Base-by-base conservation (phyloP, 1,139 yeast species). In the Zygotorulaspora mrakii region DNA sequence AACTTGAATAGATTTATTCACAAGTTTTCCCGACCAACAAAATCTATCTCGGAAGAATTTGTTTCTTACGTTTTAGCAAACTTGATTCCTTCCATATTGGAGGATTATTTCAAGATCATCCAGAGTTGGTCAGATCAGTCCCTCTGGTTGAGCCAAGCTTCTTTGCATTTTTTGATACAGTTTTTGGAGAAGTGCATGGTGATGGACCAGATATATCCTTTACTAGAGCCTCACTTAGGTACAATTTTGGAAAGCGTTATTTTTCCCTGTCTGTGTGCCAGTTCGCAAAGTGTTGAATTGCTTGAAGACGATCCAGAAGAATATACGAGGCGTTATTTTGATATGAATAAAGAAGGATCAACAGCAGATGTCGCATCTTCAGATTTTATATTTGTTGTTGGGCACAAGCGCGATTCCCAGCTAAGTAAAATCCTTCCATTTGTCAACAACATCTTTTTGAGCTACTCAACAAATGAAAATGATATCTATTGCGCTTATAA, bases 321-420 rank as follows among this genome's bases (percentile, higher is more conserved):
- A 52, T 83, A 82, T 54, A 71, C 82, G 26, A 73, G 88, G 65
- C 71, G 84, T 50, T 80, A 67, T 54, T 80, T 79, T 50, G 88
- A 81, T 56, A 69, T 79, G 43, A 79, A 77, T 54, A 79, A 84
- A 49, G 94, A 85, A 49, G 73, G 77, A 26, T 74, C 77, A 34
- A 81, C 91, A 9, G 78, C 94, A 0, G 95, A 86, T 55, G 77
- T 78, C 30, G 95, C 95, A 0, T 82, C 96, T 1, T 76, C 83
- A 37, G 83, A 82, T 61, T 85, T 87, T 51, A 65, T 89, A 35
- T 77, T 75, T 57, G 64, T 64, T 27, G 47, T 65, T 69, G 56
- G 70, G 66, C 47, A 66, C 66, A 53, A 71, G 39, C 71, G 77
- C 54, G 74, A 76, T 50, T 69, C 70, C 28, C 67, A 70, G 37